Base-by-base conservation (phyloP, 2,329 filamentous ascomycete genomes). In the Clonostachys chloroleuca region DNA sequence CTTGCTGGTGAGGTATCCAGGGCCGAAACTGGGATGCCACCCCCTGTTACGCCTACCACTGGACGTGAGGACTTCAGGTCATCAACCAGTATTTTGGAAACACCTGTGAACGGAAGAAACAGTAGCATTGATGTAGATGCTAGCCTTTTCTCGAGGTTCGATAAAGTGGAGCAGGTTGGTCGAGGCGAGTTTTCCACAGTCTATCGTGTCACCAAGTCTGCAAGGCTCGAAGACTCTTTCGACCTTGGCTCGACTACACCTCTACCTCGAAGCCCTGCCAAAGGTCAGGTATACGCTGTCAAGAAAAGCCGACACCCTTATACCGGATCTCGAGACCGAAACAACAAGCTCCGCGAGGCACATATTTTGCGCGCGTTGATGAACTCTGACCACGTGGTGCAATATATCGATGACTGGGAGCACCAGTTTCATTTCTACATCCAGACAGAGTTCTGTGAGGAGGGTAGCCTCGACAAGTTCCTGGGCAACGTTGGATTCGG, bases 401-500 rank as follows among this genome's bases (percentile, higher is more conserved):
- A 88, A 52, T 87, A 92, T 55, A 75, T 91, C 47, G 84, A 95
- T 57, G 86, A 84, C 62, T 99, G 94, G 94, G 92, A 96, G 66
- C 78, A 87, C 50, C 83, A 89, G 55, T 80, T 81, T 48, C 84
- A 92, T 60, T 79, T 99, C 10, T 99, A 96, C 70, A 97, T 99
- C 51, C 92, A 97, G 70, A 97, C 92, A 0, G 94, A 99, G 61
- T 97, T 86, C 62, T 99, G 94, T 60, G 92, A 96, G 63, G 90
- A 96, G 62, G 94, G 94, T 14, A 95, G 89, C 51, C 73, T 99
- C 40, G 87, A 95, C 62, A 78, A 83, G 14, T 99, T 97, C 62
- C 76, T 99, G 33, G 79, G 82, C n/a, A 81, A 87, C 49, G 83
- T 90, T 50, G 94, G 94, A 20, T 78, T 86, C 51, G 90, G 88